Evolutionary conservation across 352 stramenopile genomes (phyloP).

Genomic region (Halophytophthora batemanensis): DNA sequence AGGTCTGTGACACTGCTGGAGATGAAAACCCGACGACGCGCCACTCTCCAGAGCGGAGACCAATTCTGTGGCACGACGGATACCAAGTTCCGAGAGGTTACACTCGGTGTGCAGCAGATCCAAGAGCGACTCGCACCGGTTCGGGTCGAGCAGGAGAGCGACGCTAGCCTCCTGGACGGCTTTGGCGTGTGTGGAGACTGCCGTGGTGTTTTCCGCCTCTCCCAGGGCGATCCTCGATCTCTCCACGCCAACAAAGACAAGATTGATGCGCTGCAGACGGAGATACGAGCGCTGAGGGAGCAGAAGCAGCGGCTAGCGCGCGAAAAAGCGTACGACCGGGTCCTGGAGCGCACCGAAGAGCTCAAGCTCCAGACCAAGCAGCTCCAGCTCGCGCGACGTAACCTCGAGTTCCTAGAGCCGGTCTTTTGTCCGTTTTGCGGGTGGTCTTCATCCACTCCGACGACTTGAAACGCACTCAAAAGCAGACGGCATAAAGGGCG

Average conservation of each 20-base stretch:
- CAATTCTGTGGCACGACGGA: not conserved
- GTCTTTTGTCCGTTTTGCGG: slow-evolving; percentile 52
- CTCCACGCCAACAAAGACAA: slow-evolving; percentile 25
- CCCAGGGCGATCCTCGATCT: slow-evolving; percentile 24
- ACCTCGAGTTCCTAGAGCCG: slow-evolving; percentile 34
- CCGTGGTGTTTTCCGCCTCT: slow-evolving; percentile 41
- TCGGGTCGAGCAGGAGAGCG: slow-evolving; percentile 8
- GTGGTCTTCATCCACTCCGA: slow-evolving; percentile 7
- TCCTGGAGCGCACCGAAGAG: slow-evolving; percentile 27
- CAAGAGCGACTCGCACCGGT: slow-evolving; percentile 29
- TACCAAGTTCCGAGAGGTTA: slow-evolving; percentile 25
- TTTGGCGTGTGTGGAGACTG: slow-evolving; percentile 51
- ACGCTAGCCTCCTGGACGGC: slow-evolving; percentile 19
- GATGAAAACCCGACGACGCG: slow-evolving; percentile 7
- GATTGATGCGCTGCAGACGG: slow-evolving; percentile 10
- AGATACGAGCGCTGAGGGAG: slow-evolving; percentile 16
- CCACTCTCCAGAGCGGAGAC: not conserved
- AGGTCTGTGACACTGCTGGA: slow-evolving; percentile 19
- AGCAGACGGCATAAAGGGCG: not conserved
- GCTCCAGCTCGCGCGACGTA: slow-evolving; percentile 19
- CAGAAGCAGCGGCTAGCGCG: slow-evolving; percentile 30
- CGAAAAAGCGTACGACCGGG: slow-evolving; percentile 30
- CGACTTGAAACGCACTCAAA: slow-evolving; percentile 2
- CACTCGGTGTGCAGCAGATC: slow-evolving; percentile 25
- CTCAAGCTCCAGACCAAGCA: slow-evolving; percentile 25